Base-by-base conservation (phyloP, 495 filamentous ascomycete species). In the Aspergillus olivimuriae region DNA sequence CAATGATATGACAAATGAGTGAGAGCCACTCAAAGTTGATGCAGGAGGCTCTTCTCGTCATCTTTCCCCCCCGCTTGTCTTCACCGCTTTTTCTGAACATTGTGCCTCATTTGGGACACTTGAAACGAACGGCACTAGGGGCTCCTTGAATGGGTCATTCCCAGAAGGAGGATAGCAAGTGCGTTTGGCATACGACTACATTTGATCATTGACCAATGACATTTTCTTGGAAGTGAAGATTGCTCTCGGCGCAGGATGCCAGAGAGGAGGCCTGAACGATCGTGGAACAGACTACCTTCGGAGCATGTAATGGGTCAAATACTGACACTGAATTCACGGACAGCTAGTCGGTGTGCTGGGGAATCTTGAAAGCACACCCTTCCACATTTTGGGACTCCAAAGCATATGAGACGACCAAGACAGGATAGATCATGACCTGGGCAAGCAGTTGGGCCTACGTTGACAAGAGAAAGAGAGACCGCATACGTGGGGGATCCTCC, bases 21-120 rank as follows among this genome's bases (percentile, higher is more conserved):
- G n/a, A n/a, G n/a, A n/a, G 11, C 24, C 24, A 28, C 11, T 28
- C 11, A 11, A 28, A 11, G 6, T 6, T 28, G 24, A 11, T 40
- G 15, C 47, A 41, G 20, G 33, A 37, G 30, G 34, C 34, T 18
- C 19, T 31, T 14, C 11, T 40, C 18, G n/a, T n/a, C n/a, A n/a
- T n/a, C 16, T 39, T 39, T 19, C 23, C 30, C 19, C 16, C 26
- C 18, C 41, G 28, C 16, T 14, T 15, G 24, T 37, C 39, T 34
- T 48, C 52, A 53, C 52, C 52, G 52, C 53, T 52, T 32, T 48
- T 54, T 56, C 30, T 43, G 6, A 19, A 22, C 31, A n/a, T 38
- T 37, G 19, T 41, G 47, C 39, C 15, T 31, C 28, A 36, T 15
- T 41, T 32, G 30, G 31, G 12, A 38, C 35, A 20, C 18, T 39